A percentile compares a stretch with the other conserved stretches of the same genome.
phyloP scores from a whole-genome alignment of 2,329 filamentous ascomycete species.

The Aspergillus eucalypticola region DNA sequence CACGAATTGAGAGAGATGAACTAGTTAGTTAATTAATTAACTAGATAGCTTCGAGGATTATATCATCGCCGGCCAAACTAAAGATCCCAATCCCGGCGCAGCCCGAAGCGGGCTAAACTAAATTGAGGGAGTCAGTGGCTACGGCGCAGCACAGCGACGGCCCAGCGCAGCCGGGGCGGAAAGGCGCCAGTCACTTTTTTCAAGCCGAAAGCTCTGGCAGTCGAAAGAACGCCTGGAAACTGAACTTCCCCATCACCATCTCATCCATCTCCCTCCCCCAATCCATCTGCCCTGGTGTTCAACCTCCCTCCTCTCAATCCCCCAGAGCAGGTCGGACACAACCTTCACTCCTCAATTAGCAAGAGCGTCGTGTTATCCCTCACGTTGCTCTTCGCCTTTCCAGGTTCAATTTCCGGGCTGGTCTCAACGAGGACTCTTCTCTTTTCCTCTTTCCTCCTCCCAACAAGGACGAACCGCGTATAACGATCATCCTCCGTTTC shows the following conservation, averaged over 20 bases:
- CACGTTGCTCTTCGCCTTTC: conserved; percentile 23
- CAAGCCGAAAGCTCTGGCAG: conserved; percentile 21
- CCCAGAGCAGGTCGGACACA: conserved; percentile 28
- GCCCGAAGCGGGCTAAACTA: conserved; percentile 17
- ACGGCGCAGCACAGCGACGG: conserved; percentile 29
- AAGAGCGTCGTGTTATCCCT: conserved; percentile 14
- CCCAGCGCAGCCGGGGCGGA: conserved; percentile 29
- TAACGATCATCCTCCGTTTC: conserved; percentile 23
- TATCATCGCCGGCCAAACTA: conserved; percentile 18
- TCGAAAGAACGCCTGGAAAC: conserved; percentile 11
- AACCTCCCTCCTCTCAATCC: conserved; percentile 23
- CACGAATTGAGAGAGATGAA: no score
- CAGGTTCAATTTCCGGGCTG: conserved; percentile 28
- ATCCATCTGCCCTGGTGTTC: conserved; percentile 12
- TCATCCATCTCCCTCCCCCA: background rate
- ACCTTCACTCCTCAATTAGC: conserved; percentile 6
- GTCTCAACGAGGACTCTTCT: conserved; percentile 27
- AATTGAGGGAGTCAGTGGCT: background rate
- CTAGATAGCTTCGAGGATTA: conserved; percentile 5
- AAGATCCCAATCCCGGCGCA: conserved; percentile 16
- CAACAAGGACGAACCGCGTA: conserved; percentile 28
- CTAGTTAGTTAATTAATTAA: no score
- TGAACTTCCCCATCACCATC: conserved; percentile 8
- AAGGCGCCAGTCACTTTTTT: conserved; percentile 38
- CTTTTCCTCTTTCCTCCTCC: conserved; percentile 22